These are phyloP conservation scores for Blumeriella jaapii DNA, from an alignment of 2,329 filamentous ascomycete genomes.

Conservation along the genomic window DNA sequence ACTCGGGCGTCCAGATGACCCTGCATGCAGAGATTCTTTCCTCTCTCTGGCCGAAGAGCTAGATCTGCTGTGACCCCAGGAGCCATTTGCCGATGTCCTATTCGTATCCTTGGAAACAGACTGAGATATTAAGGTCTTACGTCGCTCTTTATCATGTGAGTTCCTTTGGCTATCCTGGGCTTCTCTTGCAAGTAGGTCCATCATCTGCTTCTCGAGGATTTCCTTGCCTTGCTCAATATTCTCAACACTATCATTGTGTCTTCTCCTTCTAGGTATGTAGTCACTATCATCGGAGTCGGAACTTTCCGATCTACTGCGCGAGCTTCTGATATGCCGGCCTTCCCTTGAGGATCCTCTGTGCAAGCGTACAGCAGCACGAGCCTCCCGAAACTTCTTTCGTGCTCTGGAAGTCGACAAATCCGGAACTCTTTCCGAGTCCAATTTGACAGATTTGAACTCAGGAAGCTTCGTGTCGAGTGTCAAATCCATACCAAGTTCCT, in stretches of 20 bases:
- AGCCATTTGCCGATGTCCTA: slow-evolving; percentile 5
- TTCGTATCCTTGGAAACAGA: slow-evolving; percentile 7
- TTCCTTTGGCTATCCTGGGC: slow-evolving; percentile 25
- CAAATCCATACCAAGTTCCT: slow-evolving; percentile 16
- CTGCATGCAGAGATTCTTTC: slow-evolving; percentile 12
- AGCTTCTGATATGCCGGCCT: slow-evolving; percentile 40
- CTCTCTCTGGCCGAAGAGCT: slow-evolving; percentile 17
- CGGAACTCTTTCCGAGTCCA: slow-evolving; percentile 25
- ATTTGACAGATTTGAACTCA: slow-evolving; percentile 24
- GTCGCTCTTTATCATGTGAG: slow-evolving; percentile 5
- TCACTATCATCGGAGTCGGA: slow-evolving; percentile 51
- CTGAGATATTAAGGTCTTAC: slow-evolving; percentile 11
- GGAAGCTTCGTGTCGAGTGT: slow-evolving; percentile 25
- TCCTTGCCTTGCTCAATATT: slow-evolving; percentile 38
- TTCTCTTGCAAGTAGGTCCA: slow-evolving; percentile 47
- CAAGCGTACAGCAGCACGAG: slow-evolving; percentile 36
- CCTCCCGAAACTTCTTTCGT: slow-evolving; percentile 46
- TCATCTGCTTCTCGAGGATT: slow-evolving; percentile 49
- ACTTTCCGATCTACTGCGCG: slow-evolving; percentile 37
- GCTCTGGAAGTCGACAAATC: slow-evolving; percentile 46
- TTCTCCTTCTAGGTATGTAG: slow-evolving; percentile 27
- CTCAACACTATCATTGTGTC: slow-evolving; percentile 33
- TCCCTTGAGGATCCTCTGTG: slow-evolving; percentile 40
- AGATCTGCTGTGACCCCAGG: slow-evolving; percentile 15
- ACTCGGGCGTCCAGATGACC: slow-evolving; percentile 28